Evolutionary conservation across 148 eudicot species (phyloP).

Genomic region (Cornus kousa): DNA sequence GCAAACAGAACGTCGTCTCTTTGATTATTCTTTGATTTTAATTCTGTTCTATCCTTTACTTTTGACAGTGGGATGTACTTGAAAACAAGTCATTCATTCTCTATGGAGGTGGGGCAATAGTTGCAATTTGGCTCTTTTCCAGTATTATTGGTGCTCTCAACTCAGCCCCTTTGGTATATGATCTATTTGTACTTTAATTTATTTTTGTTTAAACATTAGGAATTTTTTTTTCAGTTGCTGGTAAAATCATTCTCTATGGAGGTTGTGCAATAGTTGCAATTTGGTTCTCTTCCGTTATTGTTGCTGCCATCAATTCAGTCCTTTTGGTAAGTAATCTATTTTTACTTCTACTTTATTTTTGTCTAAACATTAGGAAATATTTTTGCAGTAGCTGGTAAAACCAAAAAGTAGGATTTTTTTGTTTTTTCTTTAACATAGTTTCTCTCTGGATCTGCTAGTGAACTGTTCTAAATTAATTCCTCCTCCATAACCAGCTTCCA

Average conservation of each 20-base stretch:
- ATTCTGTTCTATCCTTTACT: not conserved
- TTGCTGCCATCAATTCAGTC: conserved; percentile 53
- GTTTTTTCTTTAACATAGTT: no score
- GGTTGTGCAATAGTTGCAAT: conserved; percentile 56
- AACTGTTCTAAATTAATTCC: not conserved
- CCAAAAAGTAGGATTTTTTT: not conserved
- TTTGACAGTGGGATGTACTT: conserved; percentile 44
- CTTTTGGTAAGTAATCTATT: conserved; percentile 36
- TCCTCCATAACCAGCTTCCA: not conserved
- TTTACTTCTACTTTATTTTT: not conserved
- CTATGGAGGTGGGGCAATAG: conserved; percentile 61
- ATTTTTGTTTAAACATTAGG: not conserved
- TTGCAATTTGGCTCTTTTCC: conserved; percentile 52
- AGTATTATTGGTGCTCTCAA: conserved; percentile 45
- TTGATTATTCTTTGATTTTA: not conserved
- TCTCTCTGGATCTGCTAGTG: not conserved
- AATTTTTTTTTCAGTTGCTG: not conserved
- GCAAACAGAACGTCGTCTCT: no score
- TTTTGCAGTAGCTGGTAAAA: not conserved
- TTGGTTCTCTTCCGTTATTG: conserved; percentile 47
- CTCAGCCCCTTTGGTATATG: conserved; percentile 50
- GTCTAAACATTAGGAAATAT: not conserved
- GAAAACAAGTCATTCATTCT: conserved; percentile 53
- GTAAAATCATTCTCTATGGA: conserved; percentile 45
- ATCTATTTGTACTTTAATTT: not conserved